These are phyloP conservation scores for Colletotrichum chlorophyti DNA, from an alignment of 2,329 filamentous ascomycete genomes.

Conservation along the genomic window DNA sequence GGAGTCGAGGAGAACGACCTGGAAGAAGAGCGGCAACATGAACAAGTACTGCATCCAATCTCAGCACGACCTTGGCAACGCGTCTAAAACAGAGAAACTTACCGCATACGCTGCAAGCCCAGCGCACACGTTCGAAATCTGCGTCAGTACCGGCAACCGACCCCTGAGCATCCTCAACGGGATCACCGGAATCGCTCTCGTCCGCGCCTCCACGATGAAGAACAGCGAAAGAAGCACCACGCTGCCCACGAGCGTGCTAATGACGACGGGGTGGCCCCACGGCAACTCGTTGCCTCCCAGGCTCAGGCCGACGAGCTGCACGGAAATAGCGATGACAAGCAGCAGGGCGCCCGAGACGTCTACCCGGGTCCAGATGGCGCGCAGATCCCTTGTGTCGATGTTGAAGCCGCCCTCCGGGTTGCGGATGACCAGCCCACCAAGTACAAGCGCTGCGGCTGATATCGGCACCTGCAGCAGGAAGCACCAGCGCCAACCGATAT, in stretches of 20 bases:
- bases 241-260: conserved; percentile 51
- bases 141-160: conserved; percentile 58
- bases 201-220: conserved; percentile 54
- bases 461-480: conserved; percentile 69
- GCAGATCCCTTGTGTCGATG: conserved; percentile 36
- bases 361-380: conserved; percentile 57
- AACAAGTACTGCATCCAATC: conserved; percentile 61
- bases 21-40: conserved; percentile 74
- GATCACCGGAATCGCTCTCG: conserved; percentile 59
- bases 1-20: conserved; percentile 68
- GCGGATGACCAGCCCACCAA: conserved; percentile 60
- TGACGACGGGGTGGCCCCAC: conserved; percentile 57
- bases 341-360: conserved; percentile 65
- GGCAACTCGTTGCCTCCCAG: conserved; percentile 62
- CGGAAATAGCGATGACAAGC: conserved; percentile 63
- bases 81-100: too few relatives aligned
- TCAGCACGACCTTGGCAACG: too few relatives aligned
- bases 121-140: conserved; percentile 65
- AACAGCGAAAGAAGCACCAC: conserved; percentile 51
- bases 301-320: conserved; percentile 62
- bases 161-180: conserved; percentile 64
- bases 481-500: conserved; percentile 72
- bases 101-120: conserved; percentile 69
- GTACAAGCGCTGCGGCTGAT: conserved; percentile 58
- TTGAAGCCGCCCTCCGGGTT: conserved; percentile 45